phyloP scores from a whole-genome alignment of 2,329 filamentous ascomycete genomes.

The Rhynchosporium graminicola region DNA sequence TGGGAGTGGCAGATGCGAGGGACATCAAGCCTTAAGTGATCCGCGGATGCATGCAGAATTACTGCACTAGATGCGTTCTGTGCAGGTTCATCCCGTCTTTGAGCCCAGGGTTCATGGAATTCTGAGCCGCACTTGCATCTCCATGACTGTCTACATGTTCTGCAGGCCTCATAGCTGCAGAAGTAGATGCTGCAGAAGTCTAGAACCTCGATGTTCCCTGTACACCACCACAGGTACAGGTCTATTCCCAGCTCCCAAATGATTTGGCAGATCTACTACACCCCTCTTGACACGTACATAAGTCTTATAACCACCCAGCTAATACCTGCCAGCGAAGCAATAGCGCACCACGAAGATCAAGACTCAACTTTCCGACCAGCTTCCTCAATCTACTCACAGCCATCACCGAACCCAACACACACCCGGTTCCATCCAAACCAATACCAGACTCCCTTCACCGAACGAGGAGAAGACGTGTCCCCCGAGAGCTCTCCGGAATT shows the following conservation, averaged over 20 bases:
- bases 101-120: not conserved
- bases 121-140: not conserved
- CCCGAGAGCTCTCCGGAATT: constrained; percentile 47
- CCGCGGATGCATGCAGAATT: not conserved
- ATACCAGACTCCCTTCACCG: constrained; percentile 32
- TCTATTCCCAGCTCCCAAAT: constrained; percentile 28
- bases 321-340: constrained; percentile 29
- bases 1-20: not conserved
- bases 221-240: not conserved
- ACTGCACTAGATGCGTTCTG: not conserved
- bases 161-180: constrained; percentile 3
- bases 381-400: constrained; percentile 64
- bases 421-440: constrained; percentile 35
- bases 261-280: constrained; percentile 17
- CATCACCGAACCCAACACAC: constrained; percentile 44
- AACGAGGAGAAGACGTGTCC: constrained; percentile 43
- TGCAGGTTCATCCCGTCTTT: not conserved
- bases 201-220: constrained; percentile 5
- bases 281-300: constrained; percentile 16
- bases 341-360: constrained; percentile 24
- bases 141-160: not conserved
- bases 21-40: not conserved
- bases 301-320: constrained; percentile 21
- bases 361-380: constrained; percentile 48
- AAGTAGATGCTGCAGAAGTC: constrained; percentile 6